Conservation (phyloP, 148 eudicot genomes). For the Spergularia marina region DNA sequence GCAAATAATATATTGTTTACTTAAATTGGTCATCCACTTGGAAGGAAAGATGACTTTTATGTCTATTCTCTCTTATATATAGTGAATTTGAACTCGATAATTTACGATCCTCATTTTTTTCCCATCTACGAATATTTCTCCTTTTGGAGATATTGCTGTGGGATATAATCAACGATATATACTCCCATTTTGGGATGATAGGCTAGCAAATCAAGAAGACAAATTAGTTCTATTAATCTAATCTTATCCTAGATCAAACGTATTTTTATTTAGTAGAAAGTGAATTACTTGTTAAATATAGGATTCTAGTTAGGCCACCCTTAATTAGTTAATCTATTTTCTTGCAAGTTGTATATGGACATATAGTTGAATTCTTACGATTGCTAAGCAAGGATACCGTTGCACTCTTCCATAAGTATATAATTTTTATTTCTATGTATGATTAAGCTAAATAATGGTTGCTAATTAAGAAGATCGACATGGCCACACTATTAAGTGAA, state of each 20-base stretch:
- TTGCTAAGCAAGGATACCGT: not conserved
- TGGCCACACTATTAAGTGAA: not conserved
- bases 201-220: too few species aligned
- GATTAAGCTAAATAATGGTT: not conserved
- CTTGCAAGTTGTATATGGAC: conserved; percentile 14
- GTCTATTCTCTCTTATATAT: not conserved
- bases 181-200: too few species aligned
- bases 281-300: not conserved
- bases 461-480: not conserved
- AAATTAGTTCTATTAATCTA: too few species aligned
- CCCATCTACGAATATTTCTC: too few species aligned
- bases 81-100: too few species aligned
- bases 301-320: conserved; percentile 6
- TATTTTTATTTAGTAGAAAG: too few species aligned
- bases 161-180: too few species aligned
- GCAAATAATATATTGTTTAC: not conserved
- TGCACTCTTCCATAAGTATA: too few species aligned
- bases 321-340: not conserved
- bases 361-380: not conserved
- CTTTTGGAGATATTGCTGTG: too few species aligned
- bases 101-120: too few species aligned
- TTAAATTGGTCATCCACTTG: not conserved
- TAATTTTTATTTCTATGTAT: not conserved
- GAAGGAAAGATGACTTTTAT: not conserved
- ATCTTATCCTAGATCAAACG: too few species aligned